Percentiles rank a stretch among this genome's conserved stretches.
phyloP scores from a whole-genome alignment of 495 filamentous ascomycete species.

The Aspergillus haitiensis region DNA sequence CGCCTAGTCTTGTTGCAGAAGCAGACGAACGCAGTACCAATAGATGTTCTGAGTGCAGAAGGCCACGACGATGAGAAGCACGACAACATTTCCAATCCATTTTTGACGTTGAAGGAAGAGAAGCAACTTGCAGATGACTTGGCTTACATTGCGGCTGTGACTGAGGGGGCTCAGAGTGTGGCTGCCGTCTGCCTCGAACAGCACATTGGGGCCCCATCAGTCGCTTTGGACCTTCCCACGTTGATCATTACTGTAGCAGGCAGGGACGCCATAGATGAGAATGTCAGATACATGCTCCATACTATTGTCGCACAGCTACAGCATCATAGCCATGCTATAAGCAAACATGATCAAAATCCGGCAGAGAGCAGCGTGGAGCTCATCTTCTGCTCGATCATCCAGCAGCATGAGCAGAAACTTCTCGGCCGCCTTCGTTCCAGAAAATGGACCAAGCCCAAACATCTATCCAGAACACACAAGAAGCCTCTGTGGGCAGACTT shows the following conservation, averaged over 20 bases:
- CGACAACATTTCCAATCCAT: background rate
- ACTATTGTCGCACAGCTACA: constrained; percentile 4
- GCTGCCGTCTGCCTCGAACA: constrained; percentile 13
- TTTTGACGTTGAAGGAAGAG: constrained; percentile 3
- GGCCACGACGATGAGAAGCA: background rate
- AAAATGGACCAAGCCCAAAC: constrained; percentile 12
- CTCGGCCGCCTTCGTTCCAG: constrained; percentile 12
- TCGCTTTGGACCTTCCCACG: constrained; percentile 4
- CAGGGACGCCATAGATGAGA: constrained; percentile 9
- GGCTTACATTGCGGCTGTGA: constrained; percentile 12
- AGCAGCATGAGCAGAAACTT: constrained; percentile 15
- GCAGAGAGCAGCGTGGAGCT: constrained; percentile 1
- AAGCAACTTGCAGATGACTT: constrained; percentile 12
- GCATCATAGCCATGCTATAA: background rate
- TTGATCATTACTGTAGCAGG: constrained; percentile 10
- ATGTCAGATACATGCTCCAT: constrained; percentile 10
- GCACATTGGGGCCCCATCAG: background rate
- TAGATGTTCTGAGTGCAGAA: constrained; percentile 12
- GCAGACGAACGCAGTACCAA: constrained; percentile 14
- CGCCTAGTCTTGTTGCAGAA: constrained; percentile 13
- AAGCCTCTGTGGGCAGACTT: constrained; percentile 13
- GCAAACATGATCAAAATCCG: background rate
- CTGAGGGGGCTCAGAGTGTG: constrained; percentile 12
- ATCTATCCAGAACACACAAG: constrained; percentile 13
- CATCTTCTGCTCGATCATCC: constrained; percentile 10